Percentiles rank a stretch among this genome's conserved stretches.
These are phyloP conservation scores for Kazachstania sp. DNA, from an alignment of 1,139 yeast species.

Conservation along the genomic window DNA sequence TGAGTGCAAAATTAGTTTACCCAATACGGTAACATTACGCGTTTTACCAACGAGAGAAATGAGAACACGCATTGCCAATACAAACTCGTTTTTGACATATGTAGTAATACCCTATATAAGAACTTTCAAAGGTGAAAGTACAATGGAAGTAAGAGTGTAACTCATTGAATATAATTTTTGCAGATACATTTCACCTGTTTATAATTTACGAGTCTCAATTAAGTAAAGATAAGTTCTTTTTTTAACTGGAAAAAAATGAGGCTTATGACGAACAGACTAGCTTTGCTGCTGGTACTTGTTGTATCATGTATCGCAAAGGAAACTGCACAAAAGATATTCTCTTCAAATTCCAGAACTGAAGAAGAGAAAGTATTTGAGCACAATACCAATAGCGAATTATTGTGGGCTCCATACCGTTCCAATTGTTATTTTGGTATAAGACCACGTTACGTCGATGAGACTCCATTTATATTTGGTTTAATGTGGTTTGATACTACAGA, in stretches of 20 bases:
- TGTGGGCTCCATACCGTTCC: slow-evolving; percentile 94
- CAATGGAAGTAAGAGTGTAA: too few species aligned
- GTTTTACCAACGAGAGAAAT: not conserved
- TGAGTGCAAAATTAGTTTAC: too few species aligned
- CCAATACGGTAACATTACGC: too few species aligned
- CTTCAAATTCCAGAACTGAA: not conserved
- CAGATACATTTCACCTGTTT: too few species aligned
- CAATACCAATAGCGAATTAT: slow-evolving; percentile 38
- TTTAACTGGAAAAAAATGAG: not conserved
- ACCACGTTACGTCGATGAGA: slow-evolving; percentile 59
- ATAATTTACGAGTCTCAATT: too few species aligned
- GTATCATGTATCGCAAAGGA: not conserved
- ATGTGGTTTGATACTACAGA: slow-evolving; percentile 80
- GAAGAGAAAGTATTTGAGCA: slow-evolving; percentile 18
- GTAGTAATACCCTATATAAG: not conserved
- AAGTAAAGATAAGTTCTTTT: too few species aligned
- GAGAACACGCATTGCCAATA: not conserved
- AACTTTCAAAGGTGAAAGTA: not conserved
- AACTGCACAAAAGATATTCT: not conserved
- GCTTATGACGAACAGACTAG: not conserved
- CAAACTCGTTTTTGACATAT: too few species aligned
- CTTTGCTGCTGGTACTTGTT: not conserved
- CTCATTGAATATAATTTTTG: too few species aligned
- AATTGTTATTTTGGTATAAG: slow-evolving; percentile 78
- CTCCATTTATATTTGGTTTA: slow-evolving; percentile 66